phyloP scores from a whole-genome alignment of 352 stramenopile genomes.

The Saprolegnia diclina region DNA sequence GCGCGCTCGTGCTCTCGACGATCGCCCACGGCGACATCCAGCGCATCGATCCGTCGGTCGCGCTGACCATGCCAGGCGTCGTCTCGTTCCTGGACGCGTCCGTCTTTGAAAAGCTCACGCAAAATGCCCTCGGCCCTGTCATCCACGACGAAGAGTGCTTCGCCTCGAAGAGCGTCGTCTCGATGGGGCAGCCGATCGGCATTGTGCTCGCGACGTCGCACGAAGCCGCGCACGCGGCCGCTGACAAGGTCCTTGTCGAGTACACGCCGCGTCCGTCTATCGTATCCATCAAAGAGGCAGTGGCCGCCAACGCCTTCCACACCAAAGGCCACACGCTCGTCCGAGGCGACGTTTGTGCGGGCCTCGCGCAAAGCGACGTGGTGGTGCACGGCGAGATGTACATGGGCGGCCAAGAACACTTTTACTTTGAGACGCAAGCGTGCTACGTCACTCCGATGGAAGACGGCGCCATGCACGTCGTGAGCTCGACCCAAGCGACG shows the following conservation, averaged over 20 bases:
- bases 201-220: conserved; percentile 80
- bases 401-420: conserved; percentile 92
- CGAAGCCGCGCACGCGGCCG: conserved; percentile 62
- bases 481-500: conserved; percentile 91
- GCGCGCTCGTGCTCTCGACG: conserved; percentile 87
- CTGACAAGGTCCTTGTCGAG: conserved; percentile 79
- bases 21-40: conserved; percentile 75
- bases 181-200: conserved; percentile 74
- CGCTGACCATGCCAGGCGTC: conserved; percentile 85
- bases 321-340: conserved; percentile 75
- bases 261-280: conserved; percentile 87
- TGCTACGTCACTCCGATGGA: conserved; percentile 76
- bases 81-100: conserved; percentile 77
- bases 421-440: conserved; percentile 93
- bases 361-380: conserved; percentile 55
- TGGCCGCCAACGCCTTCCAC: conserved; percentile 88
- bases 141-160: conserved; percentile 87
- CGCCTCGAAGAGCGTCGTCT: conserved; percentile 56
- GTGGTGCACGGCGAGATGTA: conserved; percentile 85
- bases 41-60: conserved; percentile 76
- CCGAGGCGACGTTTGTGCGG: conserved; percentile 73
- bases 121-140: conserved; percentile 75
- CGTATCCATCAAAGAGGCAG: conserved; percentile 94
- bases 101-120: conserved; percentile 60
- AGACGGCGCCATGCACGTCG: conserved; percentile 86